Base-by-base conservation (phyloP, 1,139 yeast genomes). In the Lizanozyma gosingica region DNA sequence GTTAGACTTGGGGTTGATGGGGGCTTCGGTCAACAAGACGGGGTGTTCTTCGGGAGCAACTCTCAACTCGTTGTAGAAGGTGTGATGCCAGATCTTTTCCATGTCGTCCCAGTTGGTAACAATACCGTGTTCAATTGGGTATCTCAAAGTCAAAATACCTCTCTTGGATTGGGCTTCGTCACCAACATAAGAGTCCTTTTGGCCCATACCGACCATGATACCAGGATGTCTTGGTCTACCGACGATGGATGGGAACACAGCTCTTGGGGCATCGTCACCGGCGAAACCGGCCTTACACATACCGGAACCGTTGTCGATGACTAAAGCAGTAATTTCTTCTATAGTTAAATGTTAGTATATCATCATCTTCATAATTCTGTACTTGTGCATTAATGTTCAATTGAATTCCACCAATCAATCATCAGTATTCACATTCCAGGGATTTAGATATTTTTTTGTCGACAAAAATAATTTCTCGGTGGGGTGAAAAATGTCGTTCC, bases 231-330 rank as follows among this genome's bases (percentile, higher is more conserved):
- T 92, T 77, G 98, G 97, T 78, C 98, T 94, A 76, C 98, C 98
- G 55, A 92, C 98, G 65, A 92, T 92, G 51, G 98, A 92, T 63
- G 98, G 98, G 90, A 92, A 92, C 60, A 92, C 98, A 61, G 98
- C 98, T 74, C 97, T 86, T 67, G 98, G 98, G 54, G 98, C 97
- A 76, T 92, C 98, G 67, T 92, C 98, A 77, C 98, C 98, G 80
- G 98, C 98, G 71, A 90, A 92, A 76, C 98, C 98, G 94, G 97
- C 97, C 72, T 92, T 92, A 83, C 97, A 92, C 97, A 92, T 92
- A 82, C 98, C 98, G 67, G 98, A 92, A 78, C 98, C 98, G 76
- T 92, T 92, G 71, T 92, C 98, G 74, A 92, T 92, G 77, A 92
- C 98, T 75, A 84, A 83, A 57, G 75, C 75, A 60, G 75, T 73